Base-by-base conservation (phyloP, 495 filamentous ascomycete species). In the Geopyxis carbonaria region DNA sequence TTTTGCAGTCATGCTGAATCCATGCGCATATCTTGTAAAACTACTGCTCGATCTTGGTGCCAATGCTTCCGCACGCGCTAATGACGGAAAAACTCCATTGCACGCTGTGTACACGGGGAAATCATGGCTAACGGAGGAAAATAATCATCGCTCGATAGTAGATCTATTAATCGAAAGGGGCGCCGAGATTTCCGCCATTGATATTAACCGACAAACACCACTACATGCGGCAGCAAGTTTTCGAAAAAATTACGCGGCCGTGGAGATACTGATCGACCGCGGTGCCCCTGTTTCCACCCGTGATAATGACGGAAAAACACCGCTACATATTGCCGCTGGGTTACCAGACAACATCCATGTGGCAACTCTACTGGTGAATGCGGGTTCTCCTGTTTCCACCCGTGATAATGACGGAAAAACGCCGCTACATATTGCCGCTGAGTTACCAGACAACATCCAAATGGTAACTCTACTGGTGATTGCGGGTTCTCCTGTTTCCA, bases 371-470 rank as follows among this genome's bases (percentile, higher is more conserved):
- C 33, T 36, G 5, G 24, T 36, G 18, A 22, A 36, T 7, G 24
- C 5, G 33, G 33, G 33, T 6, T 18, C 33, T 22, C 18, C 21
- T 9, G 34, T 36, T 21, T 36, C 5, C 5, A 14, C 34, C 5
- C 11, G 4, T 8, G 18, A 22, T 18, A 8, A 22, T 9, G 8
- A 36, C 20, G 18, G 18, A 21, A 6, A 4, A 10, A 36, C 34
- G 20, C 34, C 34, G 13, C 34, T 36, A 6, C 34, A 19, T 18
- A 8, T 20, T 4, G 34, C 34, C 4, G 20, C 18, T 37, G 65
- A 62, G 32, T 10, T 10, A 4, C 16, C 16, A 14, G 67, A 66
- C 20, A 68, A 69, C 8, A 70, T 73, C 45, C 16, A 36, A 10
- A 18, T 10, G 8, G 34, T 38, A 4, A 28, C 18, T 11, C 38